Conservation (phyloP, 2,329 filamentous ascomycete genomes). For the Diaporthe caulivora region DNA sequence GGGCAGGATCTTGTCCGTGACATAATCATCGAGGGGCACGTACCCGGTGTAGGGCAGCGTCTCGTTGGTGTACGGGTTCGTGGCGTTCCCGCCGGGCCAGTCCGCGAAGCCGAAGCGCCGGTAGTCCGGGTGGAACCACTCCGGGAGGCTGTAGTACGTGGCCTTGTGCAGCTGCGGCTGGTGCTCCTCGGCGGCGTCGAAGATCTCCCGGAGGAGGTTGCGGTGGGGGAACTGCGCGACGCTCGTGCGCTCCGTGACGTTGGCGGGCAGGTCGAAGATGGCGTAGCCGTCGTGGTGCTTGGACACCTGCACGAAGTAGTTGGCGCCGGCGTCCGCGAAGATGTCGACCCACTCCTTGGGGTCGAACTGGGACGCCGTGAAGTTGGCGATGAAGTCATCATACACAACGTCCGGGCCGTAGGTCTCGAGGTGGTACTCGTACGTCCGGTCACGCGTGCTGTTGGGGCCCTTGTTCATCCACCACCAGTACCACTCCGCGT, state of each 20-base stretch:
- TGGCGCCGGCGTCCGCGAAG: slow-evolving; percentile 52
- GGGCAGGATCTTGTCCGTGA: slow-evolving; percentile 55
- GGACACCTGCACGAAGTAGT: slow-evolving; percentile 51
- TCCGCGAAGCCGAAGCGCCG: slow-evolving; percentile 52
- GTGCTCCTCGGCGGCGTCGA: slow-evolving; percentile 55
- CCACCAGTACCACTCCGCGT: slow-evolving; percentile 52
- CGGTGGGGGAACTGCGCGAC: slow-evolving; percentile 54
- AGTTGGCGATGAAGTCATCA: slow-evolving; percentile 52
- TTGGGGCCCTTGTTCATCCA: slow-evolving; percentile 37
- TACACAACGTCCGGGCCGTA: slow-evolving; percentile 42
- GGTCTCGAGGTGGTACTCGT: slow-evolving; percentile 41
- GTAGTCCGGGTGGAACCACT: slow-evolving; percentile 61
- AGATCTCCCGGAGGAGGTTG: slow-evolving; percentile 56
- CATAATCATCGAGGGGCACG: slow-evolving; percentile 54
- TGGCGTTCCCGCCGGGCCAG: slow-evolving; percentile 57
- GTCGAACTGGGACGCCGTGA: slow-evolving; percentile 39
- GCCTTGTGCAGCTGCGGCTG: slow-evolving; percentile 57
- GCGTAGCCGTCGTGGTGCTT: slow-evolving; percentile 63
- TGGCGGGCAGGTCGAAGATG: slow-evolving; percentile 56
- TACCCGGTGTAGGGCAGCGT: slow-evolving; percentile 58
- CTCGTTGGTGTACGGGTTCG: slow-evolving; percentile 57
- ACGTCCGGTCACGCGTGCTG: slow-evolving; percentile 37
- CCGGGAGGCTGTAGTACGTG: slow-evolving; percentile 58
- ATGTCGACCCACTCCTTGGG: slow-evolving; percentile 51
- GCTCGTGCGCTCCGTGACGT: slow-evolving; percentile 55